Base-by-base conservation (phyloP, 106 monocot species). In the Dactylorhiza incarnata region DNA sequence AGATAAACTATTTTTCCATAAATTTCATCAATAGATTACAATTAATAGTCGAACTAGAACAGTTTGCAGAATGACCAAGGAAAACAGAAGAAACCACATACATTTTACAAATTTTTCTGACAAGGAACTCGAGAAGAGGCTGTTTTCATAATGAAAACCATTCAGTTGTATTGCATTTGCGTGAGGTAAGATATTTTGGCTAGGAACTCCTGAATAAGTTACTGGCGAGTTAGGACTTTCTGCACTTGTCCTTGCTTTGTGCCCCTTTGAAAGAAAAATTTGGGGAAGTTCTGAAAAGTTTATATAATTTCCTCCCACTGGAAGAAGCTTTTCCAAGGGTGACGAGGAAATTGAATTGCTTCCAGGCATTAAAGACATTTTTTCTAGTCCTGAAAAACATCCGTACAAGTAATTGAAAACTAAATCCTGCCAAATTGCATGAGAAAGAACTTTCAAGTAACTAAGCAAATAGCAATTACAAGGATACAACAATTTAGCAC, bases 71-170 rank as follows among this genome's bases (percentile, higher is more conserved):
- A 26, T 14, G 11, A 44, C 7, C 46, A 46, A 70, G 29, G 1
- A 15, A 67, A 77, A 44, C 11, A 7, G 22, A 71, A 68, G 22
- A 73, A 54, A 76, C 16, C 49, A 65, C 89, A n/a, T 16, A 89
- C 86, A 82, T 82, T 84, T 84, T 44, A 74, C 50, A 20, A 89
- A 80, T 67, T 82, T 61, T 65, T 82, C 86, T 11, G 84, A 80
- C n/a, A 89, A 66, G 29, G 89, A 89, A 73, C 86, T 86, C 51
- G 89, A 82, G 68, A 82, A 89, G 23, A 82, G 82, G 59, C 77
- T 75, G 26, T 84, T 84, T 49, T 86, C 86, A 75, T 75, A 78
- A 45, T 72, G 79, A 44, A 74, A 13, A 26, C 71, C 77, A 37
- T 73, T 74, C 22, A 53, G 51, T 72, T 75, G 77, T 16, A 37